phyloP scores from a whole-genome alignment of 345 rosid species.

The Aquilaria sinensis region DNA sequence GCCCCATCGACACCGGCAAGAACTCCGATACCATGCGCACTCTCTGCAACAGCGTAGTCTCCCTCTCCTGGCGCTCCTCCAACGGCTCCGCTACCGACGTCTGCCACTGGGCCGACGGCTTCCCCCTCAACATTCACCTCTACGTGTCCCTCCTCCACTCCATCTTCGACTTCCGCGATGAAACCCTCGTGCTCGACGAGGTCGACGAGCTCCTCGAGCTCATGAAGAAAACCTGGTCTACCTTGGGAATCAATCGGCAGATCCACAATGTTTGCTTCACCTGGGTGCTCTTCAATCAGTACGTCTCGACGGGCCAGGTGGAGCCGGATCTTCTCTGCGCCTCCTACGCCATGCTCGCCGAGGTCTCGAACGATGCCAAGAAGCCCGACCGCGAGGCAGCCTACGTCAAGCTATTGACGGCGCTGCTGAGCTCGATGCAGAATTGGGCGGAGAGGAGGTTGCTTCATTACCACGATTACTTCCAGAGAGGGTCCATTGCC shows the following conservation, averaged over 20 bases:
- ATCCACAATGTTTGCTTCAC: conserved; percentile 76
- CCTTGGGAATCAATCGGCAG: conserved; percentile 59
- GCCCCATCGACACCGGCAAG: conserved; percentile 54
- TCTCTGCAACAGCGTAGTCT: conserved; percentile 57
- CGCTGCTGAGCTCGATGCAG: conserved; percentile 64
- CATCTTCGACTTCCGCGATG: conserved; percentile 69
- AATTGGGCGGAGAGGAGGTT: conserved; percentile 85
- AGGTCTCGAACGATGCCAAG: conserved; percentile 73
- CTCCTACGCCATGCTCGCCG: conserved; percentile 62
- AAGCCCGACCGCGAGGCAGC: conserved; percentile 55
- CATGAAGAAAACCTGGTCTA: conserved; percentile 92
- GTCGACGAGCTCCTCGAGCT: conserved; percentile 83
- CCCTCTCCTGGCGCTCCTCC: conserved; percentile 66
- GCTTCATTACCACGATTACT: conserved; percentile 63
- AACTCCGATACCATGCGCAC: conserved; percentile 67
- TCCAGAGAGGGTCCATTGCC: conserved; percentile 50
- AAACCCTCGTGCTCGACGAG: conserved; percentile 79
- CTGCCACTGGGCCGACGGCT: conserved; percentile 98
- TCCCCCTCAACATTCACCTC: conserved; percentile 70
- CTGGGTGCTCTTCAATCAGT: conserved; percentile 89
- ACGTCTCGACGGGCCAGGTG: conserved; percentile 48
- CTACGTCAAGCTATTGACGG: conserved; percentile 51
- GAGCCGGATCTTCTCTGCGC: conserved; percentile 81
- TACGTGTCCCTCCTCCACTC: conserved; percentile 60
- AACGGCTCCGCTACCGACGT: conserved; percentile 55